These are phyloP conservation scores for Rhizopogon vinicolor DNA, from an alignment of 768 basidiomycete genomes.

Conservation along the genomic window DNA sequence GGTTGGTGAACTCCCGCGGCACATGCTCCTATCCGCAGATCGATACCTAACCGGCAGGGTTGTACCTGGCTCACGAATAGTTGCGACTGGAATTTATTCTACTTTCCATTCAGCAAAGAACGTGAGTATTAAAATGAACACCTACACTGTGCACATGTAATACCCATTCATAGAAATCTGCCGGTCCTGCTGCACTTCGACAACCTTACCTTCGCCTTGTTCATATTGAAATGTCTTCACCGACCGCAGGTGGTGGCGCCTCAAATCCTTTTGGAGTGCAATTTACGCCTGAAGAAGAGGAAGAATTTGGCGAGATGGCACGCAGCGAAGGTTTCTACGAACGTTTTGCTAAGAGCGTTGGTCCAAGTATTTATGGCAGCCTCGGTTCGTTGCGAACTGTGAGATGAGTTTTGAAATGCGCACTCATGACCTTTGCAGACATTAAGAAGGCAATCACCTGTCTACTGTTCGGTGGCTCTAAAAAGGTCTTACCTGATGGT, in stretches of 20 bases:
- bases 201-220: constrained; percentile 92
- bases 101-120: constrained; percentile 90
- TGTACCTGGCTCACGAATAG: constrained; percentile 91
- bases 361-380: constrained; percentile 95
- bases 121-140: constrained; percentile 36
- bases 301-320: constrained; percentile 91
- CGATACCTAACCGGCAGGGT: constrained; percentile 89
- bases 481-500: constrained; percentile 94
- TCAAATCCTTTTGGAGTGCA: constrained; percentile 84
- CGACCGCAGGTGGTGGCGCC: constrained; percentile 63
- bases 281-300: constrained; percentile 95
- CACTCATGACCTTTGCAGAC: constrained; percentile 45
- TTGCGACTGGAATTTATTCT: constrained; percentile 95
- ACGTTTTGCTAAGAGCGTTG: constrained; percentile 89
- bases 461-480: constrained; percentile 95
- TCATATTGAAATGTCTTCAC: constrained; percentile 86
- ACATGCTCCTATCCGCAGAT: constrained; percentile 90
- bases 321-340: constrained; percentile 89
- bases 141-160: background rate
- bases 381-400: constrained; percentile 48
- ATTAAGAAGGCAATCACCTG: constrained; percentile 98
- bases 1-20: constrained; percentile 94
- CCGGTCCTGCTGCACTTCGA: constrained; percentile 84
- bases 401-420: background rate
- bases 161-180: constrained; percentile 50